phyloP scores from a whole-genome alignment of 1,284 basidiomycete species.

The Sanghuangporus sanghuang region DNA sequence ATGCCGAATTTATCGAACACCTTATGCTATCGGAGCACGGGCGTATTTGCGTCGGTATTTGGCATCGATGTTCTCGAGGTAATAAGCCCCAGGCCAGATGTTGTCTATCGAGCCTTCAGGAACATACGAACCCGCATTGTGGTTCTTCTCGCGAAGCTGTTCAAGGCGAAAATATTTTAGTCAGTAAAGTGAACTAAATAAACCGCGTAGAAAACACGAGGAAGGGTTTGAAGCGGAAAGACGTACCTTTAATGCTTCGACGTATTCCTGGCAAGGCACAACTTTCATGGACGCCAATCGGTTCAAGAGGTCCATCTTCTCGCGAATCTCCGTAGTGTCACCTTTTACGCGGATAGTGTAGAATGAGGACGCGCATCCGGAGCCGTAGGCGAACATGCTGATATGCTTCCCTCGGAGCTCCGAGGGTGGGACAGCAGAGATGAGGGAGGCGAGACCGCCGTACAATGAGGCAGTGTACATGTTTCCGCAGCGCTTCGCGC shows the following conservation, averaged over 20 bases:
- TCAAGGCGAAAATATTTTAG: not conserved
- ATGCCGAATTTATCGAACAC: not conserved
- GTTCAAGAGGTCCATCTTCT: conserved; percentile 75
- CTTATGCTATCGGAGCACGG: conserved; percentile 10
- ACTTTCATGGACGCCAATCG: conserved; percentile 86
- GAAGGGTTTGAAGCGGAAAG: not conserved
- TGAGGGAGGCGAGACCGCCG: conserved; percentile 83
- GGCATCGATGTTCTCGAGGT: conserved; percentile 88
- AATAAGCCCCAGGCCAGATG: conserved; percentile 93
- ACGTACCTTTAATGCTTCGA: conserved; percentile 67
- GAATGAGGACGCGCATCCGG: conserved; percentile 89
- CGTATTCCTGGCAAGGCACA: conserved; percentile 84
- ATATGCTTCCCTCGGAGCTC: conserved; percentile 76
- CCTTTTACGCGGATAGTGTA: conserved; percentile 84
- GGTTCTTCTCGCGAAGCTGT: conserved; percentile 92
- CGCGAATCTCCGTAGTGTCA: conserved; percentile 74
- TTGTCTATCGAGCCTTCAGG: conserved; percentile 86
- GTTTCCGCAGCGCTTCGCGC: conserved; percentile 89
- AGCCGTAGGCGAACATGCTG: conserved; percentile 92
- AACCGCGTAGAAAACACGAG: not conserved
- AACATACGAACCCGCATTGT: conserved; percentile 85
- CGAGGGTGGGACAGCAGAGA: conserved; percentile 64
- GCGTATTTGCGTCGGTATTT: conserved; percentile 91
- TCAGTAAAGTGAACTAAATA: conserved; percentile 4
- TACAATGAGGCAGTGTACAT: conserved; percentile 99